Evolutionary conservation across 495 filamentous ascomycete species (phyloP).

Genomic region (Hypoxylon intermedium): DNA sequence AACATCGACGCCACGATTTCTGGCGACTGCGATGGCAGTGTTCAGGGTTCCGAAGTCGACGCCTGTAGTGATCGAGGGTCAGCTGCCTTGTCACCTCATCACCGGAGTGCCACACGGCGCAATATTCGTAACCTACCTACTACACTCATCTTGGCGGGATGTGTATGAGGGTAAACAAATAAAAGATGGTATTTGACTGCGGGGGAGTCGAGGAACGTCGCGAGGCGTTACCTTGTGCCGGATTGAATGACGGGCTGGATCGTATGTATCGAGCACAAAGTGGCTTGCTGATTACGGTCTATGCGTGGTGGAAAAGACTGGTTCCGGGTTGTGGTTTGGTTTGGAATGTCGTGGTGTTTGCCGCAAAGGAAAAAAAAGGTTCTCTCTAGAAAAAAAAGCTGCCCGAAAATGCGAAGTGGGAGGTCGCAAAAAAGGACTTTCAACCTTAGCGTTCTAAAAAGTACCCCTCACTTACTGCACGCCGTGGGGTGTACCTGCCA

Average conservation of each 20-base stretch:
- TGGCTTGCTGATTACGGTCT: conserved; percentile 13
- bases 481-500: conserved; percentile 13
- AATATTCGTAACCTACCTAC: conserved; percentile 37
- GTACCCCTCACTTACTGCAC: conserved; percentile 33
- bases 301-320: conserved; percentile 13
- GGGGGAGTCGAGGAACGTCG: conserved; percentile 34
- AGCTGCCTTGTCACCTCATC: conserved; percentile 1
- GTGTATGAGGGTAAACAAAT: conserved; percentile 29
- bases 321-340: conserved; percentile 11
- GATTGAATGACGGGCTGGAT: conserved; percentile 22
- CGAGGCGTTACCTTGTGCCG: conserved; percentile 24
- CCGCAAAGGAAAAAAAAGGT: conserved; percentile 23
- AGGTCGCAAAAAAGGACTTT: conserved; percentile 34
- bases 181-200: conserved; percentile 30
- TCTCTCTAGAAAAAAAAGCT: conserved; percentile 38
- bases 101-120: background rate
- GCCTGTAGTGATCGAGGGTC: conserved; percentile 53
- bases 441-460: conserved; percentile 30
- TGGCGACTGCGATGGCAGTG: conserved; percentile 95
- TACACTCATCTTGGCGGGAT: conserved; percentile 56
- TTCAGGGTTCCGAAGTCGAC: conserved; percentile 97
- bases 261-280: conserved; percentile 5
- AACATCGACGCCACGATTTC: conserved; percentile 98
- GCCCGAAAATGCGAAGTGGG: conserved; percentile 43
- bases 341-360: conserved; percentile 33